phyloP scores from a whole-genome alignment of 2,329 filamentous ascomycete genomes.

The Chlorencoelia australis region DNA sequence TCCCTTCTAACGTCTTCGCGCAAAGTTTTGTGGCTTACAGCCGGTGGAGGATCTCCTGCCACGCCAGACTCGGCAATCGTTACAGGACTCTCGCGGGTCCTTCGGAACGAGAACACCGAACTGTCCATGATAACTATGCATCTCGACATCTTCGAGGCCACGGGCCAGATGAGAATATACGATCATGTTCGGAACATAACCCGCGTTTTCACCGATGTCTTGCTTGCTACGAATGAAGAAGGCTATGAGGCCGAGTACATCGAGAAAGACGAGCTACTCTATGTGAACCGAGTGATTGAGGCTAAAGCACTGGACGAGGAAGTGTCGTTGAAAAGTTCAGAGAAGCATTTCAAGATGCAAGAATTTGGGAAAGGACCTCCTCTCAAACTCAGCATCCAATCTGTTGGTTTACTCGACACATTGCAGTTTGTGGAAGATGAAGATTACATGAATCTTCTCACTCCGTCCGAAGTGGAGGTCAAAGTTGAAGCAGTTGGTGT shows the following conservation, averaged over 20 bases:
- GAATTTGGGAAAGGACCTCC: not conserved
- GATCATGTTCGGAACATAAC: constrained; percentile 9
- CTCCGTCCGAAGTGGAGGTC: constrained; percentile 28
- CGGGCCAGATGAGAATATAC: not conserved
- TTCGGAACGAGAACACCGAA: not conserved
- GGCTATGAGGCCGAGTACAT: constrained; percentile 10
- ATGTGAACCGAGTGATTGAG: not conserved
- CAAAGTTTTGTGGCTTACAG: constrained; percentile 39
- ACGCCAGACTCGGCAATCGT: constrained; percentile 1
- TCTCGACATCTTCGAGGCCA: not conserved
- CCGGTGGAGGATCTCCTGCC: constrained; percentile 29
- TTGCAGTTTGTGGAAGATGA: constrained; percentile 10
- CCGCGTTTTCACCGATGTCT: constrained; percentile 6
- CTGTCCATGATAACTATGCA: not conserved
- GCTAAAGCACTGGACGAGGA: constrained; percentile 1
- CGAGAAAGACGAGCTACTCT: constrained; percentile 1
- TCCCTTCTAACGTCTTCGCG: not conserved
- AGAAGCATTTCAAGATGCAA: not conserved
- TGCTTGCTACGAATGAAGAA: constrained; percentile 12
- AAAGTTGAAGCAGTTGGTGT: constrained; percentile 28
- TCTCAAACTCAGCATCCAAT: constrained; percentile 3
- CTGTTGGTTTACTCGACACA: constrained; percentile 10
- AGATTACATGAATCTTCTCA: constrained; percentile 7
- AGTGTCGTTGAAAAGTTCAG: not conserved
- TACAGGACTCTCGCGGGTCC: not conserved